Base-by-base conservation (phyloP, 2,329 filamentous ascomycete species). In the Neurospora crassa region DNA sequence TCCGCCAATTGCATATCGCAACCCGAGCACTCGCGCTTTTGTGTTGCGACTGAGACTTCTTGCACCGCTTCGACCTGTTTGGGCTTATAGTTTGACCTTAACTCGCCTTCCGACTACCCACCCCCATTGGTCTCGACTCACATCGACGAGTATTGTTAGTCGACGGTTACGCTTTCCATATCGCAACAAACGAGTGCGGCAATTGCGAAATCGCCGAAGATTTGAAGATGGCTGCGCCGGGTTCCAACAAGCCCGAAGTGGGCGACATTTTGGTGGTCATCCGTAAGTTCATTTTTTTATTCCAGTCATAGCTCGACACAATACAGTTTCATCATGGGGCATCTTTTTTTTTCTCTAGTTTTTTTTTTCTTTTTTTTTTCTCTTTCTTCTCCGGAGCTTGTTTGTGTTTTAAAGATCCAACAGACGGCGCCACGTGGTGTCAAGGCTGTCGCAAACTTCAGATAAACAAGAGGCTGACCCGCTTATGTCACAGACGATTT, bases 401-500 rank as follows among this genome's bases (percentile, higher is more conserved):
- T 59, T 20, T 29, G 29, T 63, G 53, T 63, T 18, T 63, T 29
- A 24, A n/a, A 63, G 24, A 63, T 18, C 53, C 53, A 63, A 63
- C 29, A 37, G 53, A 37, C 3, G 24, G 53, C 29, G 24, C 29
- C 53, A 63, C 53, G 53, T 63, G 34, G 53, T 16, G 53, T 63
- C 16, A 16, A 63, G 24, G 29, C 24, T 34, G 53, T 63, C 53
- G 34, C 53, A 43, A 70, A 67, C 40, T n/a, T 24, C 14, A 29
- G 40, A n/a, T 16, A 69, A 16, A 63, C 47, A 68, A 45, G 47
- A 47, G 16, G 67, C 75, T 76, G 69, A 76, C 72, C 16, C 34
- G 45, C 34, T 18, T 67, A 24, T 8, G 40, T 43, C 70, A 68
- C 74, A 97, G 93, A 99, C 82, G 94, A 97, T 82, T 98, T 99